These are phyloP conservation scores for Metschnikowia henanensis DNA, from an alignment of 805 yeast species.

Conservation along the genomic window DNA sequence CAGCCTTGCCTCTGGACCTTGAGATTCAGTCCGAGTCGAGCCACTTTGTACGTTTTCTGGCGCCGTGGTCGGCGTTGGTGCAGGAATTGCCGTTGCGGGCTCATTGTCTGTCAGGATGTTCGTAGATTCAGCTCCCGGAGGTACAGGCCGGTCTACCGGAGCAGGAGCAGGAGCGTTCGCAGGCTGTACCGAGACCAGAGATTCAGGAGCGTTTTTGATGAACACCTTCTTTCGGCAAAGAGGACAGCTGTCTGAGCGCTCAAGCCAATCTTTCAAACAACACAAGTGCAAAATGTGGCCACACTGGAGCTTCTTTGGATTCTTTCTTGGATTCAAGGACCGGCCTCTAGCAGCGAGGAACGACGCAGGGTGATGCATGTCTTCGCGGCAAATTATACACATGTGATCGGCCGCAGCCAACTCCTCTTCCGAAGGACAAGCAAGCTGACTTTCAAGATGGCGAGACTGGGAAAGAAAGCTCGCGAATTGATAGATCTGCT, in stretches of 20 bases:
- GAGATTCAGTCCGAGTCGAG: no score
- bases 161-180: not conserved
- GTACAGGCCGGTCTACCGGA: not conserved
- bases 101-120: no score
- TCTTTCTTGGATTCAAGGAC: constrained; percentile 34
- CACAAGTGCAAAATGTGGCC: constrained; percentile 88
- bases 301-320: constrained; percentile 79
- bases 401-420: constrained; percentile 54
- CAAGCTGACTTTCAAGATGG: constrained; percentile 62
- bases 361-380: constrained; percentile 56
- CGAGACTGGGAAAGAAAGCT: constrained; percentile 55
- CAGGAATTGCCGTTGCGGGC: no score
- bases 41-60: not conserved
- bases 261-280: constrained; percentile 91
- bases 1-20: no score
- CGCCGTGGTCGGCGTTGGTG: not conserved
- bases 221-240: constrained; percentile 77
- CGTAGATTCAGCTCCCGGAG: no score
- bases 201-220: constrained; percentile 3
- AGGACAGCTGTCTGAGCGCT: constrained; percentile 91
- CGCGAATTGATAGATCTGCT: constrained; percentile 43
- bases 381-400: constrained; percentile 93
- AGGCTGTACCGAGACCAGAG: not conserved
- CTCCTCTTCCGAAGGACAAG: constrained; percentile 62
- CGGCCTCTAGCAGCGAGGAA: constrained; percentile 25